Evolutionary conservation across 352 stramenopile genomes (phyloP), one percentile per base, ranked within the genome.

Genomic region (Pythium diclinum): DNA sequence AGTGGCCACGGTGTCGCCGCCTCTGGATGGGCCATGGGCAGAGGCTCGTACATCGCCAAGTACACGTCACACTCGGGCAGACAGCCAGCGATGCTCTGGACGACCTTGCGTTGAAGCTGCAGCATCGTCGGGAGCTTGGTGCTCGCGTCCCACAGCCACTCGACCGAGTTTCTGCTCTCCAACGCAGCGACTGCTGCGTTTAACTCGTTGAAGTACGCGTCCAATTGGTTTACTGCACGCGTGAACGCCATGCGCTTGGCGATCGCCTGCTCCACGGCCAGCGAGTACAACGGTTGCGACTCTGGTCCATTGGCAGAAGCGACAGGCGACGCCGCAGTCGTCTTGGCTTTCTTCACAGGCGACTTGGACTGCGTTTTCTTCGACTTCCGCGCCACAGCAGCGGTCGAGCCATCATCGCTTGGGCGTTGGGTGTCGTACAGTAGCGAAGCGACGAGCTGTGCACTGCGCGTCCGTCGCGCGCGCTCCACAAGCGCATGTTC

Each of bases 41-140:
- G 67, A 2, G 65, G 48, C 42, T 94, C 81, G 40, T 78, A 73
- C 68, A 91, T 79, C 1, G 69, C 81, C 10, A 94, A 34, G 65
- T 94, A 94, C 42, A 91, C 51, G 55, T 92, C 85, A 34, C 78
- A 89, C 33, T 91, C 81, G 38, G 63, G 81, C 32, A 94, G 65
- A 61, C 83, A 92, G 16, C 63, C 47, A 46, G 88, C 72, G 8
- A 83, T 74, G 11, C 69, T 70, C 33, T 87, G 78, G 2, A 91
- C 62, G 30, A 92, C 69, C 23, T 79, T 74, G 6, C 81, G 75
- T 47, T 92, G 81, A 0, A 76, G 56, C 57, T 94, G 85, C 1
- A 90, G 67, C 30, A 91, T 59, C 19, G 79, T 91, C 0, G 79
- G 81, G 14, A 85, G 71, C 21, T 74, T 80, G 33, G 58, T 51